Base-by-base conservation (phyloP, 2,329 filamentous ascomycete genomes). In the Neonectria sp. region DNA sequence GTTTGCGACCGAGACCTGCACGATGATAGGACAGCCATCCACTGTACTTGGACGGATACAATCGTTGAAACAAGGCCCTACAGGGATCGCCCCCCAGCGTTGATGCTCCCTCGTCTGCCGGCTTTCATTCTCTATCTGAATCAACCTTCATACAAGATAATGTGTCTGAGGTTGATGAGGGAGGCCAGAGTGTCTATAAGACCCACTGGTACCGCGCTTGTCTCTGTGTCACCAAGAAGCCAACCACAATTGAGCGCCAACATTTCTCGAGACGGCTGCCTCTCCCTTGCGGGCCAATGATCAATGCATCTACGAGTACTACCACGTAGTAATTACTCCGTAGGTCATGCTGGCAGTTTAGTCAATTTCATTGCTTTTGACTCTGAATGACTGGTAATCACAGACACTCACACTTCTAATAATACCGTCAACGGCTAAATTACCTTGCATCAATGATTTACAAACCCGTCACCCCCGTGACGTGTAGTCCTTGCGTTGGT, bases 41-140 rank as follows among this genome's bases (percentile, higher is more conserved):
- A 3, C 37, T 7, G n/a, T 46, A 48, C 24, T 25, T 17, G 13
- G 4, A 8, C 17, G 29, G 5, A 12, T 17, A 3, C 21, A n/a
- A 40, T 40, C 49, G 56, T 43, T 63, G 64, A 65, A 65, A 67
- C 48, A 56, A 35, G 48, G 31, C 25, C n/a, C 46, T 48, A 21
- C 68, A 69, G 46, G 65, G 65, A 46, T 65, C 27, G 12, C 15
- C 25, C 29, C 40, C 51, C 15, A 40, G 24, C 17, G 27, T 29
- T 51, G 48, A 15, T 35, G 11, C 11, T 15, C 12, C 21, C n/a
- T 37, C 21, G 45, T 29, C 33, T 29, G 21, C 46, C 49, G 37
- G 53, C 29, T 37, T 53, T 55, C 46, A 31, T 40, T 40, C 48
- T 61, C 25, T 61, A 62, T 60, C 45, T 65, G 63, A 67, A 64